Base-by-base conservation (phyloP, 2,329 filamentous ascomycete species). In the Trichoderma sp. region DNA sequence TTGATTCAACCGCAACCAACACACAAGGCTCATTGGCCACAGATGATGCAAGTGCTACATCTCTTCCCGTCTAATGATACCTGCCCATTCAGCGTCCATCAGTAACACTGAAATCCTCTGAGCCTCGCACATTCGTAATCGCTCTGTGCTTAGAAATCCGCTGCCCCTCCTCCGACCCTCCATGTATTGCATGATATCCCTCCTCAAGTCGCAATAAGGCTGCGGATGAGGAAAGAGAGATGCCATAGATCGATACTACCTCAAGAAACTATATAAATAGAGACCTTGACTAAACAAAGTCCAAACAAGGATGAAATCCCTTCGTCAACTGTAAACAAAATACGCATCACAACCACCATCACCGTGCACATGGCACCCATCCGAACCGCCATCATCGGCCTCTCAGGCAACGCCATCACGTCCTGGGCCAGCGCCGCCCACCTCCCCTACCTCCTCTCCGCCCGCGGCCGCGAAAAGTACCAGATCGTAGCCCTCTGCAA, bases 371-470 rank as follows among this genome's bases (percentile, higher is more conserved):
- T 84, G 80, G 71, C 82, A 44, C 82, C 79, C 10, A 85, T 87
- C 66, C 81, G 83, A 60, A 74, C 84, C 17, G 86, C 81, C 34
- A 77, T 88, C n/a, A 78, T 87, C 65, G 86, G 85, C 52, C 83
- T 88, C 60, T 87, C 83, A 1, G 75, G 81, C 62, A 77, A 78
- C 1, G 81, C 83, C 57, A 78, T 78, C 34, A 80, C 78, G 5
- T 80, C 80, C 0, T 89, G 86, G 86, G 85, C 84, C 2, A 78
- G 76, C 39, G 69, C 71, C 28, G 84, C 82, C 2, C 87, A 89
- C 69, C 79, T 89, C 0, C 85, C 87, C 0, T 88, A 88, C 71
- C 81, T 89, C 3, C 73, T 80, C 34, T 83, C 83, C 0, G 73
- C 79, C 0, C 75, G 72, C 3, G 79, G 80, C 7, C 77, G 76